Evolutionary conservation across 768 basidiomycete species (phyloP), one percentile per base, ranked within the genome.

Genomic region (Panellus pusillus): DNA sequence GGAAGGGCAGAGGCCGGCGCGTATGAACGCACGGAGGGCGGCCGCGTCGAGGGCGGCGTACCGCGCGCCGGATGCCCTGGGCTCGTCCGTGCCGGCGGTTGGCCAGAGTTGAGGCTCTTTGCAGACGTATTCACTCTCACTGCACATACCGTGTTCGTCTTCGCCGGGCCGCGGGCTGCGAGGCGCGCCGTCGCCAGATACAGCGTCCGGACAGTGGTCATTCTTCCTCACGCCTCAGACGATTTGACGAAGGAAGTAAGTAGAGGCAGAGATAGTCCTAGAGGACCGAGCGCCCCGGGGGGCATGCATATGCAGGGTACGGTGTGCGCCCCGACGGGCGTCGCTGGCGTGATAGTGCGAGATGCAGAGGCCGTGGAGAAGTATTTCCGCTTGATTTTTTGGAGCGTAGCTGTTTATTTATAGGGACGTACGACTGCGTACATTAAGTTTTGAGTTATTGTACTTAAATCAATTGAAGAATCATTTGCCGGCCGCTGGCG

Each of bases 41-140:
- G 18, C 42, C 68, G 12, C 57, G 66, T 45, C 70, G 68, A 5
- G 72, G 71, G 74, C 9, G 67, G 55, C 40, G 42, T 57, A 74
- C 47, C 63, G 74, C 13, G 74, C 74, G 0, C 74, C 73, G 0
- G 70, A 74, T 27, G 73, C 72, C 2, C 72, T 1, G 65, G 50
- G 1, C 61, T 74, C 13, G 44, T 66, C 0, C 45, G 54, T 20
- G 11, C 45, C 18, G 41, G 4, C 14, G 19, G 43, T 6, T 6
- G 40, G 28, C 0, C 41, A 32, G 47, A 18, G 27, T 31, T 19
- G 63, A 61, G 6, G 52, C 46, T 74, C 3, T 72, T 72, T 54
- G 52, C 65, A 3, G 19, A 24, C 24, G 24, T 70, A 9, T 70
- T 71, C 55, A 59, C 55, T 11, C 40, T 63, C 2, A 28, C 49